Evolutionary conservation across 2,329 filamentous ascomycete species (phyloP).

Genomic region (Alternaria conjuncta): DNA sequence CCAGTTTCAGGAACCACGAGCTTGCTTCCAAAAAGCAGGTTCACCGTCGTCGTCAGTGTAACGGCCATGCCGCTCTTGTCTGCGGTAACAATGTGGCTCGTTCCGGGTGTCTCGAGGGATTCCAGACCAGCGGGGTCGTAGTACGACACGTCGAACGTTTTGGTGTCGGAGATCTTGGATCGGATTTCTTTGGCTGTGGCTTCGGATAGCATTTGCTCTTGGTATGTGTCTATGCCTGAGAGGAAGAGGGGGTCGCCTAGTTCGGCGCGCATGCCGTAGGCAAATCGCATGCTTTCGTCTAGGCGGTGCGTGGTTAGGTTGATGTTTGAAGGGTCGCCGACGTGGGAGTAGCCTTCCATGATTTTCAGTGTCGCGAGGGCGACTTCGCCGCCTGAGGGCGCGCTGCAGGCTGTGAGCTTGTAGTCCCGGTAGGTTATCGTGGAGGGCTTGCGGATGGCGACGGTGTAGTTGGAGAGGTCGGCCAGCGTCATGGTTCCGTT

Average conservation of each 20-base stretch:
- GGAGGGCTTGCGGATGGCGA: constrained; percentile 68
- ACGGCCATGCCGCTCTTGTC: constrained; percentile 78
- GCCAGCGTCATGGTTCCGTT: constrained; percentile 87
- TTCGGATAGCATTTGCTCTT: constrained; percentile 70
- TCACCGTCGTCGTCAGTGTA: constrained; percentile 85
- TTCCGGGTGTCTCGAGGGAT: constrained; percentile 73
- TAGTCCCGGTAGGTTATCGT: constrained; percentile 65
- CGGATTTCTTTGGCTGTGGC: constrained; percentile 66
- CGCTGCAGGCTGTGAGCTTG: constrained; percentile 71
- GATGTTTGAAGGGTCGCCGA: constrained; percentile 62
- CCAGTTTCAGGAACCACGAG: constrained; percentile 83
- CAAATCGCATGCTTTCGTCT: constrained; percentile 88
- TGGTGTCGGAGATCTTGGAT: constrained; percentile 71
- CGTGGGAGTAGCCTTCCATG: constrained; percentile 74
- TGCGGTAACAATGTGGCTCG: constrained; percentile 73
- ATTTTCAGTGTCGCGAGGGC: constrained; percentile 80
- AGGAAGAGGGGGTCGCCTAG: constrained; percentile 85
- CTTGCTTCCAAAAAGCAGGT: constrained; percentile 81
- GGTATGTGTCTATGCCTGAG: constrained; percentile 65
- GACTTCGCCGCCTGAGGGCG: constrained; percentile 80
- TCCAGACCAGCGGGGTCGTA: constrained; percentile 76
- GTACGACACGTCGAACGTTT: constrained; percentile 72
- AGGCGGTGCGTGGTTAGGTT: constrained; percentile 81
- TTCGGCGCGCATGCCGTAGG: constrained; percentile 76
- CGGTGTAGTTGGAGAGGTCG: constrained; percentile 76